These are phyloP conservation scores for Streptanthus diversifolius DNA, from an alignment of 345 rosid species.

Conservation along the genomic window DNA sequence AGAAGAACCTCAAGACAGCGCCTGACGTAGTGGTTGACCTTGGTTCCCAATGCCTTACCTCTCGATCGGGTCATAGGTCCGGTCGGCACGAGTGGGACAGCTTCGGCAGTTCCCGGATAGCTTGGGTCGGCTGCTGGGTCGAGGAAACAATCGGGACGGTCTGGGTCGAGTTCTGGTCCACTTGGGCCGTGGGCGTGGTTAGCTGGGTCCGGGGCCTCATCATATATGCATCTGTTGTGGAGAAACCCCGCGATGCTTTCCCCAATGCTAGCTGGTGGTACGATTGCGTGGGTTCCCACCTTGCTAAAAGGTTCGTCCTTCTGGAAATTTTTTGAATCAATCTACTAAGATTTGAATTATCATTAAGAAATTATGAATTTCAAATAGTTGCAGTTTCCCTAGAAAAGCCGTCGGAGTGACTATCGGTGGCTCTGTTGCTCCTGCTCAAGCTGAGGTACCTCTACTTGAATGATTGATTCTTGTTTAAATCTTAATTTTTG, in stretches of 20 bases:
- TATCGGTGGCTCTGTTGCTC: slow-evolving; percentile 50
- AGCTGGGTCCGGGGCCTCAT: too few relatives aligned
- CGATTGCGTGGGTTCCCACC: slow-evolving; percentile 53
- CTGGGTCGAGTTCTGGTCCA: too few relatives aligned
- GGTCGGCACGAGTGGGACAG: too few relatives aligned
- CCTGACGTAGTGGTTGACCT: too few relatives aligned
- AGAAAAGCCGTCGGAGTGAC: slow-evolving; percentile 81
- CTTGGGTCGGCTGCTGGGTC: too few relatives aligned
- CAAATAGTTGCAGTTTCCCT: slow-evolving; percentile 56
- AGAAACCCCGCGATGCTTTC: slow-evolving; percentile 57
- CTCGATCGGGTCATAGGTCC: too few relatives aligned
- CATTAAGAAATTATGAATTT: not conserved
- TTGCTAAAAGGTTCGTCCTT: slow-evolving; percentile 57
- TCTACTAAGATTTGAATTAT: not conserved
- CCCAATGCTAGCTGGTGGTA: slow-evolving; percentile 84
- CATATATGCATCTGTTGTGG: slow-evolving; percentile 64
- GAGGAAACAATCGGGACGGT: too few relatives aligned
- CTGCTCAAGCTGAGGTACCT: slow-evolving; percentile 38
- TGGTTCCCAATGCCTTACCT: too few relatives aligned
- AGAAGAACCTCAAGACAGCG: too few relatives aligned
- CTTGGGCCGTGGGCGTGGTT: too few relatives aligned
- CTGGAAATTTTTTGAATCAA: not conserved
- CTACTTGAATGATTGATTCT: not conserved
- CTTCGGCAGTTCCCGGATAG: too few relatives aligned
- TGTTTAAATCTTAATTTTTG: not conserved